phyloP scores from a whole-genome alignment of 139 green algal species.

The Pleodorina starrii region DNA sequence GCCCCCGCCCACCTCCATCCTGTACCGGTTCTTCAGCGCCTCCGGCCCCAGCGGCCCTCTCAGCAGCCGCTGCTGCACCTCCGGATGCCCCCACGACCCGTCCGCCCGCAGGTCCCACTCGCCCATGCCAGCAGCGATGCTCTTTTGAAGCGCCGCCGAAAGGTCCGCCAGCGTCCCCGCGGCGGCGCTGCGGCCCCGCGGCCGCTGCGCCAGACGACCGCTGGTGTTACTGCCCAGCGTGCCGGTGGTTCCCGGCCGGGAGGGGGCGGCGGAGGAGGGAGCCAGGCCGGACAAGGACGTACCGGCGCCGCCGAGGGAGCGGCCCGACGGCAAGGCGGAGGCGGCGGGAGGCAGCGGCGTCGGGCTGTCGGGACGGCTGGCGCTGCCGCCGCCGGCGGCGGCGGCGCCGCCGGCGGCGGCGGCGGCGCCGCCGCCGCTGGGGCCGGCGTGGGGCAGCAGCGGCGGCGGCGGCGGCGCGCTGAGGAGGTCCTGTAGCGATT shows the following conservation, averaged over 20 bases:
- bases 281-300: background rate
- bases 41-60: slow-evolving; percentile 57
- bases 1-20: slow-evolving; percentile 13
- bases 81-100: slow-evolving; percentile 1
- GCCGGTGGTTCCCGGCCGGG: background rate
- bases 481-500: background rate
- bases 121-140: slow-evolving; percentile 48
- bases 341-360: background rate
- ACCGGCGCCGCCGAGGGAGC: background rate
- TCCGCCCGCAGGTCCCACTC: slow-evolving; percentile 59
- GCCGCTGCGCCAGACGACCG: background rate
- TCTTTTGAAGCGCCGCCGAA: slow-evolving; percentile 25
- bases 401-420: background rate
- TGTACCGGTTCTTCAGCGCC: slow-evolving; percentile 45
- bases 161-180: slow-evolving; percentile 36
- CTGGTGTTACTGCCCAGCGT: background rate
- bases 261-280: background rate
- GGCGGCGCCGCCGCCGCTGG: background rate
- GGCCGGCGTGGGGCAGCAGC: background rate
- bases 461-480: background rate
- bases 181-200: background rate
- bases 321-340: background rate
- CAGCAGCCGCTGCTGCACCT: slow-evolving; percentile 34
- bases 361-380: background rate
- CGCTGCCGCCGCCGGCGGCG: background rate